Conservation (phyloP, 1,139 yeast species). For the Suhomyces maxii region DNA sequence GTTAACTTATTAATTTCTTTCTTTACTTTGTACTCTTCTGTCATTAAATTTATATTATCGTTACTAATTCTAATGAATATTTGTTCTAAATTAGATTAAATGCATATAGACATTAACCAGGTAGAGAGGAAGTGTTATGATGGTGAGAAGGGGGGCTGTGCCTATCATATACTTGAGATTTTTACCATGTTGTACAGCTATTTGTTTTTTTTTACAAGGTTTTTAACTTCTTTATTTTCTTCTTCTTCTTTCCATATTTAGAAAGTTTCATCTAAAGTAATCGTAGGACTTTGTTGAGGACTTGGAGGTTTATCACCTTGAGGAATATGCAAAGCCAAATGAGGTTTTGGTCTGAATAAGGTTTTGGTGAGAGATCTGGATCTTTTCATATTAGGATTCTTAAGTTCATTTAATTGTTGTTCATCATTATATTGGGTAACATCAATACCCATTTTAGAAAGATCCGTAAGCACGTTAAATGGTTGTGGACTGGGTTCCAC, state of each 20-base stretch:
- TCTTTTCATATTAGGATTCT: constrained; percentile 16
- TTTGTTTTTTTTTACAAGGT: too few species aligned
- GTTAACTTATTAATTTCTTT: too few species aligned
- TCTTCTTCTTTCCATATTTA: not conserved
- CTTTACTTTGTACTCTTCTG: too few species aligned
- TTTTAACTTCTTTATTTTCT: too few species aligned
- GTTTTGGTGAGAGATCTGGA: constrained; percentile 35
- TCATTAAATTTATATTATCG: too few species aligned
- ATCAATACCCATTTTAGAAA: constrained; percentile 34
- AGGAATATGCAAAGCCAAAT: constrained; percentile 23
- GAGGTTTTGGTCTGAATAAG: constrained; percentile 32
- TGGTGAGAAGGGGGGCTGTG: too few species aligned
- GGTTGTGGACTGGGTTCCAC: constrained; percentile 42
- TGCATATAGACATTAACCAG: too few species aligned
- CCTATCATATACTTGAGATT: too few species aligned
- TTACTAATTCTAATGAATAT: too few species aligned
- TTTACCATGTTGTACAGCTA: too few species aligned
- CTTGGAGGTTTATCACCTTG: constrained; percentile 8
- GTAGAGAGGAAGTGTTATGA: too few species aligned
- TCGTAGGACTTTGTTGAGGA: constrained; percentile 37
- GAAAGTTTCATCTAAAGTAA: constrained; percentile 39
- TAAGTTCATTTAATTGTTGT: constrained; percentile 25
- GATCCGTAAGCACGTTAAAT: constrained; percentile 29
- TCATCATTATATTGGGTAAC: constrained; percentile 23
- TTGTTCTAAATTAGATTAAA: too few species aligned